Evolutionary conservation across 352 stramenopile species (phyloP), one percentile per base, ranked within the genome.

Genomic region (Peronosclerospora sorghi): DNA sequence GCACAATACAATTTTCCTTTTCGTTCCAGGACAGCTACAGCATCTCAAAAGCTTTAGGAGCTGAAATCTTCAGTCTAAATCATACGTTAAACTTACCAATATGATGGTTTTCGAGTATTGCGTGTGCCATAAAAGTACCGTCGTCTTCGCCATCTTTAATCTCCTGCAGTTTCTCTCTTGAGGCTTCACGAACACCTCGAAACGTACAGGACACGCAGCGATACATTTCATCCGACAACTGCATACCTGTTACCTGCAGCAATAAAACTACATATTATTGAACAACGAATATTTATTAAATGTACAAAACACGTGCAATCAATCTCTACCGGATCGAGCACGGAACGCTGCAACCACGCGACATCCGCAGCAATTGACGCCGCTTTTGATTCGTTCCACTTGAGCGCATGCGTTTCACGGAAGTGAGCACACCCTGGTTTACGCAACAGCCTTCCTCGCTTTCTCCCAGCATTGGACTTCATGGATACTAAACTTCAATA

Each of bases 41-140:
- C 17, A 38, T 18, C 17, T 48, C 21, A 39, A 4, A n/a, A 50
- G 26, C 19, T 21, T 10, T 7, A 24, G 32, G 17, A 32, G 6
- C 1, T 1, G 21, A n/a, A 27, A 18, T 26, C 21, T 26, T 26
- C 6, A 7, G 3, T 26, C 21, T 26, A 32, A 34, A 19, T 5
- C 23, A 15, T 26, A 32, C 17, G 21, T 10, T n/a, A 24, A 21
- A 29, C 45, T 5, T 48, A 84, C 72, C 72, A n/a, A 82, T 62
- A 17, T 45, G 48, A 37, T 87, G 75, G 36, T 76, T 69, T n/a
- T 65, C 37, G 4, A 77, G 43, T 19, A 87, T 77, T 29, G 72
- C 48, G 24, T 87, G 75, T 8, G 54, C 65, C 69, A 83, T 78
- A 49, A 86, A 86, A 58, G 64, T 74, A 17, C 51, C 43, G 19